These are phyloP conservation scores for Vaccinium myrtillus DNA, from an alignment of 148 eudicot species.

Conservation along the genomic window DNA sequence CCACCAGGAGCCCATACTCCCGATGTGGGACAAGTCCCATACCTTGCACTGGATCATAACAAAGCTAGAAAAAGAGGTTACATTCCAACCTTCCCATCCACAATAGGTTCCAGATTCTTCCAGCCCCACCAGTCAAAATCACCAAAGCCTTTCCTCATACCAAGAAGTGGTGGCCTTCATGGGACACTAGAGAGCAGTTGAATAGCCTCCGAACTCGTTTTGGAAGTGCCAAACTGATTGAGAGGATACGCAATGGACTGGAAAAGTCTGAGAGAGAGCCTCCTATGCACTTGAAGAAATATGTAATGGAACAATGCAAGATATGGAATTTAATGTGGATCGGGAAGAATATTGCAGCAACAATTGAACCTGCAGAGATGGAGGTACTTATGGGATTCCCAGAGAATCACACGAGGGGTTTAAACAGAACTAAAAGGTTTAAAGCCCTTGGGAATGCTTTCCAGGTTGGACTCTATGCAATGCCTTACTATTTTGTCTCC, in stretches of 20 bases:
- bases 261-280: conserved; percentile 52
- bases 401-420: conserved; percentile 77
- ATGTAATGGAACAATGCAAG: conserved; percentile 48
- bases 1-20: too few relatives aligned
- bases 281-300: conserved; percentile 47
- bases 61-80: conserved; percentile 83
- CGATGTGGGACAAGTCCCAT: too few relatives aligned
- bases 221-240: conserved; percentile 65
- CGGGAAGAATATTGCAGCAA: conserved; percentile 74
- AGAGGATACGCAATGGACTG: conserved; percentile 57
- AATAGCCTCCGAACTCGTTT: conserved; percentile 70
- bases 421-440: conserved; percentile 64
- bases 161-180: conserved; percentile 69
- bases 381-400: conserved; percentile 82
- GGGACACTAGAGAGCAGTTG: conserved; percentile 64
- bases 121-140: conserved; percentile 63
- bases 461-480: conserved; percentile 41
- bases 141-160: conserved; percentile 61
- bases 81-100: conserved; percentile 66
- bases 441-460: conserved; percentile 82
- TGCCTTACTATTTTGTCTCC: not conserved
- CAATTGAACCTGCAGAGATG: conserved; percentile 81
- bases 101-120: conserved; percentile 57
- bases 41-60: too few relatives aligned
- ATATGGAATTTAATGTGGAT: conserved; percentile 92